Base-by-base conservation (phyloP, 2,329 filamentous ascomycete species). In the Chaetomiaceae sp. region DNA sequence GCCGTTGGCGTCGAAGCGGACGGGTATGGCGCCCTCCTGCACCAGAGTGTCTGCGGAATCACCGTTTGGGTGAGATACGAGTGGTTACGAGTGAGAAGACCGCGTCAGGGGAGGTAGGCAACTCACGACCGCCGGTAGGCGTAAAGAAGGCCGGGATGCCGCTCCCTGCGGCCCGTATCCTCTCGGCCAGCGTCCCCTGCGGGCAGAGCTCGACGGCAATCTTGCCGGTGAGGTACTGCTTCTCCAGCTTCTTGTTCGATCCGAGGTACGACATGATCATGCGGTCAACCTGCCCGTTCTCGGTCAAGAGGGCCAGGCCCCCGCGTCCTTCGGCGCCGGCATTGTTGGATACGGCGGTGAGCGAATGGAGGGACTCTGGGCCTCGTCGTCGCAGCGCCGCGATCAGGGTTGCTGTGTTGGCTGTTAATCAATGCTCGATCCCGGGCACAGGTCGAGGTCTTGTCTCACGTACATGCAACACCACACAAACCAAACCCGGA, bases 401-500 rank as follows among this genome's bases (percentile, higher is more conserved):
- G 57, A 89, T 89, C 6, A 89, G 68, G 0, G 86, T 88, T 19
- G 50, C 51, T 57, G 42, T 37, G 9, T 4, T 14, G 3, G n/a
- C 6, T 10, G 11, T 14, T 12, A 11, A 9, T 18, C 6, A 39
- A 18, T 50, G 48, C 20, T 18, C n/a, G 27, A 11, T 34, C 20
- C 8, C 27, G 9, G 29, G 14, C 12, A 15, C 35, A 33, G 17
- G 9, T 2, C 4, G 14, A n/a, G 24, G 6, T 37, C n/a, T 12
- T 3, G 30, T 24, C 18, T 17, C 15, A 58, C 69, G 45, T 67
- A 81, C 79, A 78, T 45, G 82, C 79, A 15, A 89, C 83, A 54
- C 86, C 86, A 56, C 84, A 90, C 11, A 91, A 75, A n/a, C 87
- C 87, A 62, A 91, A 91, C 1, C 86, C 87, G 14, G 86, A 83